Base-by-base conservation (phyloP, 2,329 filamentous ascomycete genomes). In the Dissoconium aciculare region DNA sequence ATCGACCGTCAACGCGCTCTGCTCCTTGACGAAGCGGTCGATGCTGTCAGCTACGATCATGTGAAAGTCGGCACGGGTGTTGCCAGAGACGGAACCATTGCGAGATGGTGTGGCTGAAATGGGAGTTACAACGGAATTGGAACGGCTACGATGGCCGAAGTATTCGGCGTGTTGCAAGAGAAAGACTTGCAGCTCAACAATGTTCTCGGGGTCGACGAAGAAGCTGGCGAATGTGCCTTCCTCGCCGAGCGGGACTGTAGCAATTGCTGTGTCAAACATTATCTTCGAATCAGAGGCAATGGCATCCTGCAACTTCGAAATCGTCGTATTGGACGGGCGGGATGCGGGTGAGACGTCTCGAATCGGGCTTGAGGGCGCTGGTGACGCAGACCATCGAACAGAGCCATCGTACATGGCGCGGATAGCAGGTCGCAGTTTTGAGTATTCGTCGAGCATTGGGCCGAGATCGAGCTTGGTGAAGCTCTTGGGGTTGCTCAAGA, bases 381-480 rank as follows among this genome's bases (percentile, higher is more conserved):
- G 45, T 13, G 40, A 35, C n/a, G 27, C 31, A 8, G 37, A 27
- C 29, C 43, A 37, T 28, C 37, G 36, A 23, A 50, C 42, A 11
- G 51, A 43, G 27, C 38, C 45, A 25, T 60, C 56, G 39, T 63
- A 64, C 5, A 61, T 48, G 6, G 54, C 52, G 33, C 63, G 53
- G 17, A 66, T 53, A 24, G 52, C 52, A 31, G 58, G 55, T 26
- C 66, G 51, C 17, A 61, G 56, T 26, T 58, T 52, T 25, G 62
- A 60, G 44, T 63, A 68, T 39, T 62, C 56, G 37, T 62, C 56
- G 24, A 67, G 50, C 11, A 66, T 46, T 23, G 61, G 56, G 21
- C 58, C 59, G 37, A 82, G 70, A 50, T 83, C 71, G 40, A 71
- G 64, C 30, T 67, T 67, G 5, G 75, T 78, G 48, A 87, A 83